Base-by-base conservation (phyloP, 2,329 filamentous ascomycete species). In the Aspergillus thermomutatus region DNA sequence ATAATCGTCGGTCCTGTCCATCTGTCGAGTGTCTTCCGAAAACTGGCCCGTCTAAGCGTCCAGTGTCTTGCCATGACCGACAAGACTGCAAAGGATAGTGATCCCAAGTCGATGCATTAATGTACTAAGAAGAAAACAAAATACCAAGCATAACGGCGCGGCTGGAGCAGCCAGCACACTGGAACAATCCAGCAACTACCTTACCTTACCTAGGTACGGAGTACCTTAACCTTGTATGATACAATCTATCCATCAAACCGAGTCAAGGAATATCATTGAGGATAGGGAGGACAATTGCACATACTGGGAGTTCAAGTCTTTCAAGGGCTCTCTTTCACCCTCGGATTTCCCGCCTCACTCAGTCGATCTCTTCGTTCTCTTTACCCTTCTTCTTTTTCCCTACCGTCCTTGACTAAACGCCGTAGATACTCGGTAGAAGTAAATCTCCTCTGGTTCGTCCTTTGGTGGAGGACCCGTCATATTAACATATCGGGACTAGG, bases 401-500 rank as follows among this genome's bases (percentile, higher is more conserved):
- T n/a, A 37, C 5, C 14, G 17, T 37, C 31, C 14, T 37, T 37
- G 31, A 17, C 31, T 37, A 37, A 17, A 37, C 31, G 14, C 14
- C 17, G 31, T 31, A n/a, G n/a, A n/a, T n/a, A 48, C 17, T 27
- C 7, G 17, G 34, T 27, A 23, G 37, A 26, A 55, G 40, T 53
- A 43, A 53, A 59, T 60, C 60, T 60, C 59, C 60, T 64, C 54
- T 61, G 59, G 60, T 64, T 62, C 65, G 56, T 67, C 62, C 59
- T 64, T 66, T 68, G 66, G 62, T 67, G 69, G 64, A 67, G 69
- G 69, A 72, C 72, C 70, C 70, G 71, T 73, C 71, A 73, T 73
- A 72, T 72, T 72, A 70, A 73, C 70, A 66, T 65, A 72, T 73
- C 64, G 67, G 71, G 71, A 73, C 71, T 73, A 73, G 71, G 71